Evolutionary conservation across 1,284 basidiomycete genomes (phyloP).

Genomic region (Salmacisia buchloeana): DNA sequence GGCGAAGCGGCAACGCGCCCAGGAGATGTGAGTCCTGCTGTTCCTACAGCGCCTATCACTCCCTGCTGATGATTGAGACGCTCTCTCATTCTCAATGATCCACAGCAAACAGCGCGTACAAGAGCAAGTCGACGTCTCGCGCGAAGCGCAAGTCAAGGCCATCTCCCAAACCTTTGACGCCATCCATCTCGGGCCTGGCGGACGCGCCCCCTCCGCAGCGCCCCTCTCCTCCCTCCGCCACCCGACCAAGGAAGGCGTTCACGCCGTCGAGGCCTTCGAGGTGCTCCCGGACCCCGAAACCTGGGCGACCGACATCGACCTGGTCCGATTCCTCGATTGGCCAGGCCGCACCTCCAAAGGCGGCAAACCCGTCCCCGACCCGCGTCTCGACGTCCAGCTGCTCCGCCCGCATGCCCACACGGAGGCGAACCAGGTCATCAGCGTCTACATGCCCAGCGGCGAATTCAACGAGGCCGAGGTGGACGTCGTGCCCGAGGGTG

Average conservation of each 20-base stretch:
- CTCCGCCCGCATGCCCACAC: conserved; percentile 29
- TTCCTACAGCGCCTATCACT: too few species aligned
- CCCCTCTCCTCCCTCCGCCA: conserved; percentile 33
- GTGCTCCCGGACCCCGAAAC: conserved; percentile 48
- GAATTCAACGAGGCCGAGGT: conserved; percentile 26
- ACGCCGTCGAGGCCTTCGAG: conserved; percentile 39
- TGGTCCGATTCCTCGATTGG: conserved; percentile 45
- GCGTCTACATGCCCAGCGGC: conserved; percentile 38
- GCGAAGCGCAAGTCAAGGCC: conserved; percentile 36
- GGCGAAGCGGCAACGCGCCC: conserved; percentile 24
- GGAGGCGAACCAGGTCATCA: conserved; percentile 41
- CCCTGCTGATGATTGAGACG: neutral
- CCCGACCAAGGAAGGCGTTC: conserved; percentile 41
- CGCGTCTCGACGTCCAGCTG: conserved; percentile 34
- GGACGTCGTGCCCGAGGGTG: conserved; percentile 19
- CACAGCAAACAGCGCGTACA: conserved; percentile 11
- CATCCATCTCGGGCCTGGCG: conserved; percentile 16
- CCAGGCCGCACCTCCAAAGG: conserved; percentile 32
- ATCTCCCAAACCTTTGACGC: conserved; percentile 42
- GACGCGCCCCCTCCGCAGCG: neutral
- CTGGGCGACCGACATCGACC: conserved; percentile 44
- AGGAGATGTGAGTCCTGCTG: neutral
- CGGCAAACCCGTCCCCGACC: conserved; percentile 30
- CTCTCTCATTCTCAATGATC: neutral
- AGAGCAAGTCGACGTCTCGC: conserved; percentile 32